Conservation (phyloP, 2,329 filamentous ascomycete species). For the Paraphaeosphaeria sporulosa region DNA sequence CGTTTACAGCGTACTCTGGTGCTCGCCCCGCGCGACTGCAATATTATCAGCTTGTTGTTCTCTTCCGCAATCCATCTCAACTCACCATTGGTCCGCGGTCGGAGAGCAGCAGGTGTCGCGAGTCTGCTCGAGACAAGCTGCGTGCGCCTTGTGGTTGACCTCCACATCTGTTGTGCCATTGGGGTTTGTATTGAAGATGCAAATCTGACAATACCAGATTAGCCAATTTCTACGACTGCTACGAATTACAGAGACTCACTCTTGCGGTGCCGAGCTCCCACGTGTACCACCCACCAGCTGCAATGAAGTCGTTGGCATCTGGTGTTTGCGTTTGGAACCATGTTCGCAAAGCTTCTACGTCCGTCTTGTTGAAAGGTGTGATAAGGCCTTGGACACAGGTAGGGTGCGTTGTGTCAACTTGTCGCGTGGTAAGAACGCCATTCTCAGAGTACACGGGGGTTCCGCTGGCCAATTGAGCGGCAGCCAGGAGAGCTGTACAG, state of each 20-base stretch:
- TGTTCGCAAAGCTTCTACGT: background rate
- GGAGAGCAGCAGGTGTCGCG: constrained; percentile 11
- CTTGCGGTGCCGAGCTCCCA: constrained; percentile 3
- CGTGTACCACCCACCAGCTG: background rate
- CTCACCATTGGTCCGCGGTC: constrained; percentile 7
- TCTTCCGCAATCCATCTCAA: background rate
- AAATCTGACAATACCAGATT: background rate
- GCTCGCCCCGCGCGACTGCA: constrained; percentile 3
- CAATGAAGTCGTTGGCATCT: constrained; percentile 2
- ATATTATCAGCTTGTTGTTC: background rate
- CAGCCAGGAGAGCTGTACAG: constrained; percentile 5
- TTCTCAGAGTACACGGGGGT: constrained; percentile 2
- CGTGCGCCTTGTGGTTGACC: constrained; percentile 5
- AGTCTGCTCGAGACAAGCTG: background rate
- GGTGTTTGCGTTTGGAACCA: constrained; percentile 1
- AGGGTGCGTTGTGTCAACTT: background rate
- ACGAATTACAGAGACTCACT: background rate
- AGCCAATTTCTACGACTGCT: background rate
- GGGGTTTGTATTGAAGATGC: constrained; percentile 11
- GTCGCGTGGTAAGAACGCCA: background rate
- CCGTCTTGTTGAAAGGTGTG: constrained; percentile 7
- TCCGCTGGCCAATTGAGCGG: background rate
- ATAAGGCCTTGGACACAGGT: constrained; percentile 9
- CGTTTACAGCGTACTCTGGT: background rate
- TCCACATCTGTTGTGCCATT: constrained; percentile 5